Evolutionary conservation across 2,329 filamentous ascomycete species (phyloP), one percentile per base, ranked within the genome.

Genomic region (Alternaria postmessia): DNA sequence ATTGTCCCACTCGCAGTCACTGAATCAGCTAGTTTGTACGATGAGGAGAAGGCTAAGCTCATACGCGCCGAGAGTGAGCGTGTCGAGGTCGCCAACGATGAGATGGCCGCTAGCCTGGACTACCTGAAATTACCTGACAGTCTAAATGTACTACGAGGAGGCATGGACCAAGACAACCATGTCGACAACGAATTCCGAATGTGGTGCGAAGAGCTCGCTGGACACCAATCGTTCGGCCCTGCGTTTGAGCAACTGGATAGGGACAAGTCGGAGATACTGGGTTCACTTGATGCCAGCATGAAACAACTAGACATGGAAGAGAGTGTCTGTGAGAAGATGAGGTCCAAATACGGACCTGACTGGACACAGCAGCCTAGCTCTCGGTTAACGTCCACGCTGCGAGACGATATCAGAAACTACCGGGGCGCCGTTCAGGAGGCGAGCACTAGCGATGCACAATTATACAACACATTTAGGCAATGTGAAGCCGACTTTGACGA

Each of bases 281-380:
- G 84, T 3, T 86, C 88, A 3, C 79, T 99, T 57, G 93, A 97
- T 57, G 87, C 87, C 58, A 92, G 92, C 70, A 89, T 89, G 56
- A 96, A 96, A 76, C 91, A 96, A 72, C 81, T 99, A 42, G 95
- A 99, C 68, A 93, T 95, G 88, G 95, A 99, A 78, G 96, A 98
- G 80, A 96, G 92, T 57, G 92, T 98, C 0, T 99, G 95, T 77
- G 95, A 99, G 78, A 99, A 98, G 83, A 99, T 99, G 95, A 88
- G 95, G 47, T 96, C 93, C 12, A 99, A 99, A 77, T 98, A 98
- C 76, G 94, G 94, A 56, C 86, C 85, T 28, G 94, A 98, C 55
- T 99, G 95, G 95, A 97, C 93, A 18, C 95, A 99, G 73, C 95
- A 99, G 73, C 95, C 95, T 11, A 98, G 94, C 75, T 92, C 92